These are phyloP conservation scores for Verbena officinalis DNA, from an alignment of 257 asterid genomes.

Conservation along the genomic window DNA sequence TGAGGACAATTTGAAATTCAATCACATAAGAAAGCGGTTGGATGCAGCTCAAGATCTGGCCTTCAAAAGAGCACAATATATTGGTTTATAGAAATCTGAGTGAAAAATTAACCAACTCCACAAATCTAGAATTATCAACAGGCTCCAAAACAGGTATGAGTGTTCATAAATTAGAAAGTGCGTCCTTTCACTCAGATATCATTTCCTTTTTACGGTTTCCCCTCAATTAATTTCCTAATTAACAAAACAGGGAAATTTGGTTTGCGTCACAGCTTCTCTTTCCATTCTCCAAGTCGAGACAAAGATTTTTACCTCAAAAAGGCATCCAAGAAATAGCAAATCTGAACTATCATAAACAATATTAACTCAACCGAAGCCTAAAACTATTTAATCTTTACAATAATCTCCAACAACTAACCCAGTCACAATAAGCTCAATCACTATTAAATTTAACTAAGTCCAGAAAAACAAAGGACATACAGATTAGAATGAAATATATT, in stretches of 20 bases:
- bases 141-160: too few relatives aligned
- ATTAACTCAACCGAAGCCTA: not conserved
- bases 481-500: not conserved
- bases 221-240: slow-evolving; percentile 2
- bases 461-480: too few relatives aligned
- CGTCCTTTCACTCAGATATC: too few relatives aligned
- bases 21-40: not conserved
- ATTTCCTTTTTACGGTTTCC: slow-evolving; percentile 8
- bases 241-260: not conserved
- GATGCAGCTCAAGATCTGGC: slow-evolving; percentile 1
- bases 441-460: not conserved
- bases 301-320: not conserved
- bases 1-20: slow-evolving; percentile 12
- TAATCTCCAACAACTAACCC: not conserved
- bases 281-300: not conserved
- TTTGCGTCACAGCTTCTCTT: slow-evolving; percentile 5
- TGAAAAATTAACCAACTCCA: slow-evolving; percentile 6
- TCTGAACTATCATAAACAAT: slow-evolving; percentile 5
- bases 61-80: not conserved
- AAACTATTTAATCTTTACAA: not conserved
- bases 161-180: too few relatives aligned
- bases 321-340: too few relatives aligned
- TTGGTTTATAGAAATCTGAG: slow-evolving; percentile 5
- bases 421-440: slow-evolving; percentile 12
- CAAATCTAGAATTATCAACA: too few relatives aligned